These are phyloP conservation scores for Chaetomiaceae sp. DNA, from an alignment of 2,329 filamentous ascomycete species.

Conservation along the genomic window DNA sequence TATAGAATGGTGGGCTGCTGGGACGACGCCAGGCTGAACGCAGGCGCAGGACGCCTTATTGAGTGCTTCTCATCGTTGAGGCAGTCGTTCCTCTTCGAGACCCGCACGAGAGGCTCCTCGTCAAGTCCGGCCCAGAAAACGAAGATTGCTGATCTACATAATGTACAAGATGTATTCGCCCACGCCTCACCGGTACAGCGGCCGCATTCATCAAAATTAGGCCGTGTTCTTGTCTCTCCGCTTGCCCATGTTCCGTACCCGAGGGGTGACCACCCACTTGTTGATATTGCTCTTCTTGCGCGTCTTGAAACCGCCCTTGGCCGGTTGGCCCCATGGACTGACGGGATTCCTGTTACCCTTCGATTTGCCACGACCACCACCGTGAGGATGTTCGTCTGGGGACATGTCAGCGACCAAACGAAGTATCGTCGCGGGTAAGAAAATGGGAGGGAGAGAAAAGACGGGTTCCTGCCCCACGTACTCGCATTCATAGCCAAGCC, in stretches of 20 bases:
- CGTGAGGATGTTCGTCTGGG: constrained; percentile 87
- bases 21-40: no score
- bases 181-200: constrained; percentile 18
- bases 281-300: constrained; percentile 84
- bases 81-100: no score
- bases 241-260: constrained; percentile 87
- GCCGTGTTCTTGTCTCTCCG: constrained; percentile 60
- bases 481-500: constrained; percentile 98
- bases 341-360: constrained; percentile 96
- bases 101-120: background rate
- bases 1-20: no score
- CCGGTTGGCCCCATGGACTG: constrained; percentile 91
- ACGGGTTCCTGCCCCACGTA: constrained; percentile 37
- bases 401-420: constrained; percentile 12
- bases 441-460: background rate
- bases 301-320: constrained; percentile 90
- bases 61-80: no score
- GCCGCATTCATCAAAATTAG: constrained; percentile 18
- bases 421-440: background rate
- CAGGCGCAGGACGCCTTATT: no score
- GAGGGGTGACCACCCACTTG: constrained; percentile 80
- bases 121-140: background rate
- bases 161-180: constrained; percentile 29
- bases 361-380: constrained; percentile 97
- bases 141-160: constrained; percentile 23